Evolutionary conservation across 805 yeast species (phyloP), one percentile per base, ranked within the genome.

Genomic region (Yamadazyma olivae): DNA sequence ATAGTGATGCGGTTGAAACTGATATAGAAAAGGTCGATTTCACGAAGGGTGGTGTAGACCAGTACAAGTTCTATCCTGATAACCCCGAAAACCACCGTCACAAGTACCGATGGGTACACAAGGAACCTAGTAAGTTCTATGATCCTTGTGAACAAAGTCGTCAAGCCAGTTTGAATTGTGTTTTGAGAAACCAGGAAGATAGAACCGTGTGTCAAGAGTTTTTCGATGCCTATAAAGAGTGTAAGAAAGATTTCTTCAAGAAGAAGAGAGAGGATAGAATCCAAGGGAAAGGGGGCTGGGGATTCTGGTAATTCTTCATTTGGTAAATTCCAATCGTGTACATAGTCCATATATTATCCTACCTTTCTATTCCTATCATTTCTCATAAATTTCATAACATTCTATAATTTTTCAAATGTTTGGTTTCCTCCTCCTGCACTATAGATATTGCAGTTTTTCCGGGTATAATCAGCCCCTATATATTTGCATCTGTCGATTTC

Each of bases 91-190:
- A 81, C 26, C 73, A 76, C 35, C 62, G 77, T 17, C 90, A 86
- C 54, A 80, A 79, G 51, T 74, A 74, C 43, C 68, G 77, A 39
- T 89, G 89, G 69, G 69, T 79, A 1, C 63, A 76, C 57, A 90
- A 91, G 51, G 90, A 76, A 22, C 83, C 95, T 3, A 81, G 95
- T 5, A 78, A 83, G 54, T 93, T 72, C 58, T 91, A 83, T 52
- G 97, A 91, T 55, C 99, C 99, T 0, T 91, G 99, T 59, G 83
- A 81, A 31, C 93, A 89, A 52, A 81, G 93, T 24, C 74, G 96
- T 7, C 81, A 79, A 54, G 91, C 95, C 79, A 85, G 95, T 29
- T 67, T 89, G 46, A 76, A 75, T 45, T 91, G 99, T 51, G 67
- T 91, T 57, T 91, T 87, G 49, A 59, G 83, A 33, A 86, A 90